These are phyloP conservation scores for Fusarium azukiicola DNA, from an alignment of 2,329 filamentous ascomycete species.

Conservation along the genomic window DNA sequence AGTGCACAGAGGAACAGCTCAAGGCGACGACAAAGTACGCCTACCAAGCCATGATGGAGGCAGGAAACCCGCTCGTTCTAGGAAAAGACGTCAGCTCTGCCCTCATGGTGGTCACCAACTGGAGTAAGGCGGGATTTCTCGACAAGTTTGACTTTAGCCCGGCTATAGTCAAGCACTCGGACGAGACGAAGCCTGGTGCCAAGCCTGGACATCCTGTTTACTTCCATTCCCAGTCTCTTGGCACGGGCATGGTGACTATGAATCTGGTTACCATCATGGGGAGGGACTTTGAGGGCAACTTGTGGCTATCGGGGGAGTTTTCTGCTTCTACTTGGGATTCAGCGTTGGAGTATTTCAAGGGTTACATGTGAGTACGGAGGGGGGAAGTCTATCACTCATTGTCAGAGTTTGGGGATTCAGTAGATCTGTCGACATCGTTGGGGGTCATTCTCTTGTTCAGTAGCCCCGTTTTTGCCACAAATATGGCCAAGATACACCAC, in stretches of 20 bases:
- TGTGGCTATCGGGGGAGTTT: slow-evolving; percentile 11
- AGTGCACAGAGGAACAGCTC: neutral
- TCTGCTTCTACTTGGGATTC: neutral
- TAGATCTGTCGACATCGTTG: no score
- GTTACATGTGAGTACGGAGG: no score
- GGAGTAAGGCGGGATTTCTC: slow-evolving; percentile 4
- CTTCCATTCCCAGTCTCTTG: neutral
- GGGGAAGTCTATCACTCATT: no score
- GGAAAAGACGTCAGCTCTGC: neutral
- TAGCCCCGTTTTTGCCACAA: no score
- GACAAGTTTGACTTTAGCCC: slow-evolving; percentile 7
- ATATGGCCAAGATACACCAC: no score
- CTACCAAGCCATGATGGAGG: neutral
- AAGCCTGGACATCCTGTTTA: neutral
- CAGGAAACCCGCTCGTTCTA: neutral
- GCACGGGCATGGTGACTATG: neutral
- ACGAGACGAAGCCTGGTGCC: neutral
- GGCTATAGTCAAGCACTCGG: neutral
- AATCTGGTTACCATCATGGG: neutral
- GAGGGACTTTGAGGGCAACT: neutral
- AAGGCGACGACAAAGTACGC: neutral
- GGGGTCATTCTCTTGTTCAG: no score
- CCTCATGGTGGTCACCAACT: slow-evolving; percentile 5
- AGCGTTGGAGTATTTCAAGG: neutral
- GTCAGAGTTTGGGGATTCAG: no score